Base-by-base conservation (phyloP, 345 rosid genomes). In the Crucihimalaya himalaica region DNA sequence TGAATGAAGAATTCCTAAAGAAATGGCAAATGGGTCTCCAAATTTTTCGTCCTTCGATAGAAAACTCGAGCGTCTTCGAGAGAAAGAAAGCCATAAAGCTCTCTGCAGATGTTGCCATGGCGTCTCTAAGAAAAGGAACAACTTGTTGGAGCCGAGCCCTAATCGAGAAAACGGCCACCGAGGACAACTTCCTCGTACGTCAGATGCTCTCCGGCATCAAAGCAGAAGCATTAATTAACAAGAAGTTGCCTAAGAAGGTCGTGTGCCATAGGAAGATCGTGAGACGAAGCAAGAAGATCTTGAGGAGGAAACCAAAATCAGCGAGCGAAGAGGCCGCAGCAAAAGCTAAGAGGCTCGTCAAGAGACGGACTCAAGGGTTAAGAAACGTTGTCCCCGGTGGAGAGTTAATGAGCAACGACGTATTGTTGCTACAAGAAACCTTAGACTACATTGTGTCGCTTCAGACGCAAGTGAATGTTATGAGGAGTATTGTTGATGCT, bases 101-200 rank as follows among this genome's bases (percentile, higher is more conserved):
- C 73, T 85, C 98, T 0, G 88, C 98, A 18, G 98, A 93, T 71
- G 67, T 93, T 39, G 97, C 98, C 58, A 84, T 93, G 83, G 98
- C 98, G 47, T 85, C 92, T 7, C 74, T 89, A 9, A 84, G 91
- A 75, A 86, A 84, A 20, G 83, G 86, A 46, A 77, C 81, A n/a
- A 89, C 92, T 32, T 78, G 78, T 40, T 93, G 98, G 98, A 89
- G 97, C 28, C 91, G 91, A 31, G 97, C 98, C 55, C 77, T 89
- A 72, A 80, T 93, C 39, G 81, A 83, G 18, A 71, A 80, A 61
- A 87, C 89, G 25, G 80, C 85, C 29, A 80, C 52, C 53, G 68
- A 81, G 20, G 76, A 74, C 58, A 75, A 69, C 0, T 58, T 65
- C 68, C 73, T 86, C 62, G 86, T 87, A 9, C 71, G 81, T 34